Base-by-base conservation (phyloP, 73 alveolate species). In the Paramecium pentaurelia region DNA sequence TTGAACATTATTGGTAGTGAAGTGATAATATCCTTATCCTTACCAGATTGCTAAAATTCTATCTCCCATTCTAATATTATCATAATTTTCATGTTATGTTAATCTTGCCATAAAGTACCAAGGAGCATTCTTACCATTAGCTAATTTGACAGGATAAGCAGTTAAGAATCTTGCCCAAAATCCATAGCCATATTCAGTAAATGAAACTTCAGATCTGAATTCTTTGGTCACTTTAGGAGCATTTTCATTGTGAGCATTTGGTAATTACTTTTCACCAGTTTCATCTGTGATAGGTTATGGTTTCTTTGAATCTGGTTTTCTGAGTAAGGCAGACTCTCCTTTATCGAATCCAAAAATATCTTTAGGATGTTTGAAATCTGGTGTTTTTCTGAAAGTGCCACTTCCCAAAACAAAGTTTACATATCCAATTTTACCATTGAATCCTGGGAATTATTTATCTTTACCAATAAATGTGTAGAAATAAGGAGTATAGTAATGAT, bases 21-120 rank as follows among this genome's bases (percentile, higher is more conserved):
- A 86, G 64, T 86, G 93, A 58, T 86, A 86, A 58, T 27, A 86
- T 36, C 93, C 93, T 86, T 47, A 18, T 28, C 93, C 93, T 86
- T 80, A 49, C 91, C 91, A 80, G 30, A 80, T 80, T 20, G 91
- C 91, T 36, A 80, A 80, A n/a, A 47, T 49, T 80, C 91, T 80
- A 22, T 80, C 91, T 80, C 91, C 91, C 91, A 80, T 80, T 49
- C 91, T 49, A 3, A 80, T 36, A 27, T 80, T 80, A 10, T 49
- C 91, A 80, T 80, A 45, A 20, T 42, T 28, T 45, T 42, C 28
- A 80, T 80, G 37, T 44, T 40, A 12, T 2, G 91, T 80, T 34
- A 80, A 80, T 80, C 91, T 80, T 25, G 91, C 91, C 44, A 80
- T 47, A 9, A 80, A 80, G 51, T 80, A 80, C 91, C 91, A 80